Evolutionary conservation across 257 asterid species (phyloP).

Genomic region (Leptodermis oblonga): DNA sequence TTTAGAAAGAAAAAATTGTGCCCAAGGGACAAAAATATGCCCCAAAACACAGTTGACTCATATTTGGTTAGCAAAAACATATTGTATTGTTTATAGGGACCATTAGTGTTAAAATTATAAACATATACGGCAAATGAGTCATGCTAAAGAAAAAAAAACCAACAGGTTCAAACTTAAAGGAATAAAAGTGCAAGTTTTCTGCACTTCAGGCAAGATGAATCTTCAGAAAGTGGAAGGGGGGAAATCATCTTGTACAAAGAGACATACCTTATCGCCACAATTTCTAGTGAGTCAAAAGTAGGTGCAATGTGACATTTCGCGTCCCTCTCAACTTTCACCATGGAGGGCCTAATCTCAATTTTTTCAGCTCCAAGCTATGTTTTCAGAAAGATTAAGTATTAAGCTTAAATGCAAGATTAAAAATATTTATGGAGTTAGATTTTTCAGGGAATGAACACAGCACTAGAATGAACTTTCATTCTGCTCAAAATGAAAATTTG

Average conservation of each 20-base stretch:
- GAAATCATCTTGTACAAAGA: constrained; percentile 3
- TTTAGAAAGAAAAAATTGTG: too few relatives aligned
- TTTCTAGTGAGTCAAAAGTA: constrained; percentile 62
- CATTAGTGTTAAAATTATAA: too few relatives aligned
- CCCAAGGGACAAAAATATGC: too few relatives aligned
- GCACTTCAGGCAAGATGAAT: background rate
- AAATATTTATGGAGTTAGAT: background rate
- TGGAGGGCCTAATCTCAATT: constrained; percentile 79
- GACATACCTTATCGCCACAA: constrained; percentile 56
- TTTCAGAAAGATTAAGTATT: background rate
- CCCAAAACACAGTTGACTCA: too few relatives aligned
- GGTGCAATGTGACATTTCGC: constrained; percentile 10
- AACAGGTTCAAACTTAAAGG: background rate
- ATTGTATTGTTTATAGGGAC: too few relatives aligned
- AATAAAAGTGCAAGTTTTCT: too few relatives aligned
- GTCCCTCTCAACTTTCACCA: constrained; percentile 76
- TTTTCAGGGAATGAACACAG: background rate
- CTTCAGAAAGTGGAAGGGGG: background rate
- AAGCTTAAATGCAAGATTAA: constrained; percentile 10
- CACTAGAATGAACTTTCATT: background rate
- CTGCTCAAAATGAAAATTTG: background rate
- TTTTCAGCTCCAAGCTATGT: constrained; percentile 51
- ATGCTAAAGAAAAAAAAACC: constrained; percentile 37
- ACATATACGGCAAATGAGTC: too few relatives aligned
- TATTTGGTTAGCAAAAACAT: too few relatives aligned